Evolutionary conservation across 2,329 filamentous ascomycete species (phyloP).

Genomic region (Tolypocladium endophyticum): DNA sequence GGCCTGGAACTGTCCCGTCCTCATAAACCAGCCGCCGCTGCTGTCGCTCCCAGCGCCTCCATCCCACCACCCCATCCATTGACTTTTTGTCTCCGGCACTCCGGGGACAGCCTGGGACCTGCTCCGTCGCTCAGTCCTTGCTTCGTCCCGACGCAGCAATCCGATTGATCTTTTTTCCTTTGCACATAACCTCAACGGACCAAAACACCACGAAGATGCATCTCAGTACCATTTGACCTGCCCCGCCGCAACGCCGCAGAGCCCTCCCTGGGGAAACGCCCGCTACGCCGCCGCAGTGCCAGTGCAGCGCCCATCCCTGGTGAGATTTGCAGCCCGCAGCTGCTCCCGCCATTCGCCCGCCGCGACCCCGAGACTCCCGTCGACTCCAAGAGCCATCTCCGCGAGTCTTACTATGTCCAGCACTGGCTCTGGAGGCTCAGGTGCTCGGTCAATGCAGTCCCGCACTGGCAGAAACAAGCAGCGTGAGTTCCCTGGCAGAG

Average conservation of each 20-base stretch:
- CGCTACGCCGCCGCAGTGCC: neutral
- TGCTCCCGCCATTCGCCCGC: neutral
- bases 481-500: slow-evolving; percentile 45
- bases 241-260: slow-evolving; percentile 5
- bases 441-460: slow-evolving; percentile 55
- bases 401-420: slow-evolving; percentile 20
- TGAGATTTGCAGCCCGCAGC: slow-evolving; percentile 1
- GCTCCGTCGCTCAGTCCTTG: slow-evolving; percentile 1
- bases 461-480: slow-evolving; percentile 70
- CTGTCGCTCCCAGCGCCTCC: neutral
- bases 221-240: slow-evolving; percentile 8
- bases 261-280: neutral
- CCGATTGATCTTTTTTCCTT: neutral
- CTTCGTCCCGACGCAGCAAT: neutral
- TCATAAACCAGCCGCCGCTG: neutral
- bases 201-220: slow-evolving; percentile 6
- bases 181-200: slow-evolving; percentile 2
- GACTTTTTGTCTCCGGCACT: slow-evolving; percentile 4
- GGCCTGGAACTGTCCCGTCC: neutral
- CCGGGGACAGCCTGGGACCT: slow-evolving; percentile 6
- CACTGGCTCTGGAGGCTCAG: slow-evolving; percentile 23
- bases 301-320: slow-evolving; percentile 3
- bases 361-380: neutral
- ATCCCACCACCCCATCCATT: neutral
- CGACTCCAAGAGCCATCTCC: neutral